Evolutionary conservation across 768 basidiomycete species (phyloP), one percentile per base, ranked within the genome.

Genomic region (Phylloporus sp.): DNA sequence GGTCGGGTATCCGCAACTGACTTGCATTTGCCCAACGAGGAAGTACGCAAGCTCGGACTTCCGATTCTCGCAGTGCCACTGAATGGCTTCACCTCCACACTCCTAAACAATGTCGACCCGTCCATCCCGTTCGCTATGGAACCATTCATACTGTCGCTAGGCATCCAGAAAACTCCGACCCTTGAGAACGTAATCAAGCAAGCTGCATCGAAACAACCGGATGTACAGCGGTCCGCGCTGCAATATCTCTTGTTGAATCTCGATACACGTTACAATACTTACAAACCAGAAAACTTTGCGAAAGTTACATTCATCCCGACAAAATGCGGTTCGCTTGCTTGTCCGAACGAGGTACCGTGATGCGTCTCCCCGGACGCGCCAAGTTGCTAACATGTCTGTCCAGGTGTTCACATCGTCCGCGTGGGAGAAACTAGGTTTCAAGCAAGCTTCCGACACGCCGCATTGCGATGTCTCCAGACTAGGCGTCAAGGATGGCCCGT

Each of bases 11-110:
- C 48, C 14, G 46, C 34, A 17, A 42, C 37, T n/a, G 79, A 89
- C 44, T 67, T 97, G 9, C 95, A 93, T 60, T 88, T 94, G 55
- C 95, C 94, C 1, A 54, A 77, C 0, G 81, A 81, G 24, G 68
- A 73, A 2, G 75, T 91, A 46, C 75, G 86, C 18, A 69, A 76
- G 34, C 70, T 97, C 7, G 78, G 77, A 11, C 67, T 98, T n/a
- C 92, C 93, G 4, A 60, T 93, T 6, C 74, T 97, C 26, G 86
- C 44, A 20, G 47, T 57, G 13, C 49, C 44, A 15, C 26, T 8
- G 13, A 33, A 34, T 3, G 8, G 22, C n/a, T 7, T 34, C 15
- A 9, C n/a, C 27, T 17, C 17, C 28, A 26, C 32, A 6, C 23
- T 38, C 9, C 42, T 41, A 17, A 18, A 4, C 21, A 13, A 1